These are phyloP conservation scores for Neonectria coccinea DNA, from an alignment of 2,329 filamentous ascomycete species.

Conservation along the genomic window DNA sequence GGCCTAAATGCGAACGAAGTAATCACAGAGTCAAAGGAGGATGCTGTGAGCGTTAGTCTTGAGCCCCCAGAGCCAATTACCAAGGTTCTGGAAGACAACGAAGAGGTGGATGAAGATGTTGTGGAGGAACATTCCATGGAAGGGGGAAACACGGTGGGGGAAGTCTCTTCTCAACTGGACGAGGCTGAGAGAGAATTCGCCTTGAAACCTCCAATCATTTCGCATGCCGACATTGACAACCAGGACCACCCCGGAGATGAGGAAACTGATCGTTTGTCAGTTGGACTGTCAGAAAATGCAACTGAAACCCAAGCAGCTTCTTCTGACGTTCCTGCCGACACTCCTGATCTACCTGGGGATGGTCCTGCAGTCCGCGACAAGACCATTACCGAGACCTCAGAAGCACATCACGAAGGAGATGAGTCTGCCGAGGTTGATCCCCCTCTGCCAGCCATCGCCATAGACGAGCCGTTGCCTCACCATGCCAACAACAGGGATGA, in stretches of 20 bases:
- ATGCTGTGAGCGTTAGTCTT: conserved; percentile 6
- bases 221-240: background rate
- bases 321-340: background rate
- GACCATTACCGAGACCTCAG: background rate
- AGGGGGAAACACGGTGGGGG: background rate
- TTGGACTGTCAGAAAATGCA: background rate
- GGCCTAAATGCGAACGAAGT: conserved; percentile 27
- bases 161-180: background rate
- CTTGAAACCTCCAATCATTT: background rate
- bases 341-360: conserved; percentile 7
- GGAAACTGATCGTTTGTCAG: background rate
- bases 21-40: conserved; percentile 13
- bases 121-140: conserved; percentile 18
- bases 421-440: no score
- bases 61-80: conserved; percentile 25
- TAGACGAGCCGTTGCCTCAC: no score
- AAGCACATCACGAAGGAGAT: background rate
- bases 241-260: background rate
- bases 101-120: background rate
- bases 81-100: conserved; percentile 24
- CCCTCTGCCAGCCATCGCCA: no score
- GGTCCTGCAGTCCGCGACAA: conserved; percentile 19
- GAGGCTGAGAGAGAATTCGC: background rate
- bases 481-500: background rate
- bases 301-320: background rate